Conservation (phyloP, 371 early-diverging fungal species). For the Syncephalis fuscata region DNA sequence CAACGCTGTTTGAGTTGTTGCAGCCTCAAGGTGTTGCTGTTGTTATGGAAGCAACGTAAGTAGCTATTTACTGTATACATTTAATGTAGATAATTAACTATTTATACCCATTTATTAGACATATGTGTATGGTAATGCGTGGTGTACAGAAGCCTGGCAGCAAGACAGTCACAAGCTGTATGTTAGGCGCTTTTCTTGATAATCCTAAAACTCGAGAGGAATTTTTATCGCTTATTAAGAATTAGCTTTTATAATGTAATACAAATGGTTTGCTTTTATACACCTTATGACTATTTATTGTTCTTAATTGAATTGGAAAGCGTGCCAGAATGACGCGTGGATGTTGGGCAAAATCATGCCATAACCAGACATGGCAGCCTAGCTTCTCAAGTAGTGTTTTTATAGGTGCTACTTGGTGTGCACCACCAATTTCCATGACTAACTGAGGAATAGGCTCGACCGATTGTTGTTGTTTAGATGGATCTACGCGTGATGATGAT, state of each 20-base stretch:
- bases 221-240: slow-evolving; percentile 63
- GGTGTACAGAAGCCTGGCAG: slow-evolving; percentile 92
- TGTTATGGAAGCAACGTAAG: slow-evolving; percentile 84
- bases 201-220: slow-evolving; percentile 92
- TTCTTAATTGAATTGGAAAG: too few species aligned
- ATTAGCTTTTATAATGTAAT: slow-evolving; percentile 7
- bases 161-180: slow-evolving; percentile 83
- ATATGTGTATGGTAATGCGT: slow-evolving; percentile 90
- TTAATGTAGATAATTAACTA: not conserved
- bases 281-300: too few species aligned
- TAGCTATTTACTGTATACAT: too few species aligned
- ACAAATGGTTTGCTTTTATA: too few species aligned
- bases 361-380: slow-evolving; percentile 16
- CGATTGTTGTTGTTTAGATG: too few species aligned
- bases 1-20: slow-evolving; percentile 74
- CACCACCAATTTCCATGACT: slow-evolving; percentile 64
- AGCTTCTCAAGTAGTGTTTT: slow-evolving; percentile 1
- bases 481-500: too few species aligned
- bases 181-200: slow-evolving; percentile 87
- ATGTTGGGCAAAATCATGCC: slow-evolving; percentile 55
- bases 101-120: slow-evolving; percentile 19
- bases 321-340: slow-evolving; percentile 30
- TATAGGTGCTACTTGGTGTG: slow-evolving; percentile 35
- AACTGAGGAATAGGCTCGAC: slow-evolving; percentile 31
- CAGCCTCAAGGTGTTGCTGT: slow-evolving; percentile 96